These are phyloP conservation scores for Sclerotinia glacialis DNA, from an alignment of 2,329 filamentous ascomycete species.

Conservation along the genomic window DNA sequence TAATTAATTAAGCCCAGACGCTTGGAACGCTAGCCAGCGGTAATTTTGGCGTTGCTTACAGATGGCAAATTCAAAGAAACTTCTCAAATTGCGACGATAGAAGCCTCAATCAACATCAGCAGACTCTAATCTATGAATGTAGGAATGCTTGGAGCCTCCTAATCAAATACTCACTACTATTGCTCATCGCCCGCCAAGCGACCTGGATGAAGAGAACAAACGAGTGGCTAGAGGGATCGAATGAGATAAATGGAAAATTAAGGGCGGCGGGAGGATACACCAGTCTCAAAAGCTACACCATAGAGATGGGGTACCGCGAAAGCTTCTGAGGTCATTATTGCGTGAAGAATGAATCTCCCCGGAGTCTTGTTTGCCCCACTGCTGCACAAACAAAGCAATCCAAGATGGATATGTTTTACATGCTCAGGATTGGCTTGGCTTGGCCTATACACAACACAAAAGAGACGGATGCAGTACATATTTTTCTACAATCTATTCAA, in stretches of 20 bases:
- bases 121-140: not conserved
- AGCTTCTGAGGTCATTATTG: not conserved
- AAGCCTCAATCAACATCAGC: not conserved
- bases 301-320: not conserved
- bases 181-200: not conserved
- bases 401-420: not conserved
- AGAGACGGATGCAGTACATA: not conserved
- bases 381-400: not conserved
- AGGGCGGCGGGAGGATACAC: not conserved
- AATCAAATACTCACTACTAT: not conserved
- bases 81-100: not conserved
- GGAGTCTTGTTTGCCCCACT: not conserved
- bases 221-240: too few relatives aligned
- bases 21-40: not conserved
- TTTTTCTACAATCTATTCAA: not conserved
- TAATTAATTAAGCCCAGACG: slow-evolving; percentile 5
- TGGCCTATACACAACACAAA: not conserved
- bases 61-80: not conserved
- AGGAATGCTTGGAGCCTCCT: not conserved
- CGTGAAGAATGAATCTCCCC: not conserved
- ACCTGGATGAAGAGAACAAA: not conserved
- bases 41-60: not conserved
- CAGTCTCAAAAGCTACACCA: not conserved
- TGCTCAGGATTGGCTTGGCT: too few relatives aligned
- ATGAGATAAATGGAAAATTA: not conserved